These are phyloP conservation scores for Fagopyrum homotropicum DNA, from an alignment of 148 eudicot genomes.

Conservation along the genomic window DNA sequence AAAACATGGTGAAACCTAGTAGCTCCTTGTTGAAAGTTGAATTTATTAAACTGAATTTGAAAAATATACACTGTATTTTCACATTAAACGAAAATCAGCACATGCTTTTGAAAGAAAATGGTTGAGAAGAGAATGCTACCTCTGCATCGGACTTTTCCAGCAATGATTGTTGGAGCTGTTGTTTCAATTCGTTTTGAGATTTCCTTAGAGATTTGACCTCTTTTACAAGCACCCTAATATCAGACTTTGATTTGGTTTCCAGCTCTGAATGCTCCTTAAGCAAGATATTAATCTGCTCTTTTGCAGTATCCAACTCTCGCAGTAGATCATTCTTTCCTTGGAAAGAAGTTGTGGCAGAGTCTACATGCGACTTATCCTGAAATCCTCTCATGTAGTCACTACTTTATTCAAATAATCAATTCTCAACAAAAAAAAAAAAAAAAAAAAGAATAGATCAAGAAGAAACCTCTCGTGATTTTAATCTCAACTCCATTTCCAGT, in stretches of 20 bases:
- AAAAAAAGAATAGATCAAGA: conserved; percentile 14
- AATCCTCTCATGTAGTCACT: not conserved
- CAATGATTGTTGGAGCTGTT: conserved; percentile 40
- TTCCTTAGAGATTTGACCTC: conserved; percentile 79
- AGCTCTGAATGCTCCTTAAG: conserved; percentile 56
- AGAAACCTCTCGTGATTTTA: conserved; percentile 62
- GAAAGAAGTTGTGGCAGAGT: conserved; percentile 23
- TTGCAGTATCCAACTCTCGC: conserved; percentile 58
- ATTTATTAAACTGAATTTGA: not conserved
- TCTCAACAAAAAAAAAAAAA: not conserved
- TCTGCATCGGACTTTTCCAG: conserved; percentile 52
- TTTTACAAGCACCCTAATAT: conserved; percentile 71
- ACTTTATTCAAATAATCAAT: conserved; percentile 1
- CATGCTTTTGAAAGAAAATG: not conserved
- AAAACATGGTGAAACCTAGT: not conserved
- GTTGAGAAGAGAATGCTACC: conserved; percentile 27
- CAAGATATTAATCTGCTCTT: conserved; percentile 46
- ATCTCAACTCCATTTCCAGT: conserved; percentile 63
- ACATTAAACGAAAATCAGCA: not conserved
- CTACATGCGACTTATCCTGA: conserved; percentile 42
- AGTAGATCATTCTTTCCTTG: conserved; percentile 43
- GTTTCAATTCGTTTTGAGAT: conserved; percentile 67
- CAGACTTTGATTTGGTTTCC: conserved; percentile 70
- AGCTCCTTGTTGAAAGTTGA: not conserved
- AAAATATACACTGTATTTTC: not conserved